Percentiles rank a stretch among this genome's conserved stretches.
phyloP scores from a whole-genome alignment of 768 basidiomycete species.

The Boletus pseudo-olivaceus region DNA sequence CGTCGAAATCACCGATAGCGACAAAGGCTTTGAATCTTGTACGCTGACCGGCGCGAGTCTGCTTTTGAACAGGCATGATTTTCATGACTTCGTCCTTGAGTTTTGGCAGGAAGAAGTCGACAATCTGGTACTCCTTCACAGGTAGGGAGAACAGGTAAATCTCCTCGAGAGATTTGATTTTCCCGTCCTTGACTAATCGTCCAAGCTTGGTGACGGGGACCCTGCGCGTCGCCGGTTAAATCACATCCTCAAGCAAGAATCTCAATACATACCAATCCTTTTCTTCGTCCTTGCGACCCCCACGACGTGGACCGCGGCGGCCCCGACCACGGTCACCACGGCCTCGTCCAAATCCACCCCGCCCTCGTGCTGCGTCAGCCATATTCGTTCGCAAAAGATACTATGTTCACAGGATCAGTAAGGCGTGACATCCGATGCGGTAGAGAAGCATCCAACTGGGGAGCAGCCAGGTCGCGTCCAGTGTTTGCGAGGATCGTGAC shows the following conservation, averaged over 20 bases:
- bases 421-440: constrained; percentile 39
- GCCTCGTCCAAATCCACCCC: constrained; percentile 88
- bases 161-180: constrained; percentile 99
- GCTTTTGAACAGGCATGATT: constrained; percentile 99
- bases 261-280: constrained; percentile 86
- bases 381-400: constrained; percentile 39
- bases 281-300: constrained; percentile 98
- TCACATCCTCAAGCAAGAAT: neutral
- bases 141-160: constrained; percentile 99
- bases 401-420: constrained; percentile 28
- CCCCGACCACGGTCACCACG: constrained; percentile 66
- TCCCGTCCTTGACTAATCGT: constrained; percentile 98
- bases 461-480: neutral
- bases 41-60: constrained; percentile 98
- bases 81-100: constrained; percentile 99
- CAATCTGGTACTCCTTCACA: constrained; percentile 99
- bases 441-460: constrained; percentile 48
- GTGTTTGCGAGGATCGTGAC: constrained; percentile 1
- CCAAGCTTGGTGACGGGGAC: constrained; percentile 98
- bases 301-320: constrained; percentile 82
- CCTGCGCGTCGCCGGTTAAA: constrained; percentile 44
- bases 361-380: constrained; percentile 91
- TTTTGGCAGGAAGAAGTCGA: constrained; percentile 98
- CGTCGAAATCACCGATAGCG: constrained; percentile 97
- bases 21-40: constrained; percentile 99